Conservation (phyloP, 257 asterid genomes). For the Solanum sejunctum region DNA sequence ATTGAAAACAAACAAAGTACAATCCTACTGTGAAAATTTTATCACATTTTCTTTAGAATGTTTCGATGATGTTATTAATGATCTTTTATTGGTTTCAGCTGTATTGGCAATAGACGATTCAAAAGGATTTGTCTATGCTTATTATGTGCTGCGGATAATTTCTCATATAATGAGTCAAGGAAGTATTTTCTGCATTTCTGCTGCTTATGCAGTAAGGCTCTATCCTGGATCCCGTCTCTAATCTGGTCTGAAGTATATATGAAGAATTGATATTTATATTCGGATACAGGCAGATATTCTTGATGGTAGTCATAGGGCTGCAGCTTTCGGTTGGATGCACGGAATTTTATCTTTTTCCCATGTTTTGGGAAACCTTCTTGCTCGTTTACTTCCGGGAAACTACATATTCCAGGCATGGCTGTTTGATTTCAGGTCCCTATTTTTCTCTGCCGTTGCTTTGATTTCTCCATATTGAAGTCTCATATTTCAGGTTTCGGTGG, state of each 20-base stretch:
- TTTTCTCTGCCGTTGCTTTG: neutral
- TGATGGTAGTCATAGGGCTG: slow-evolving; percentile 47
- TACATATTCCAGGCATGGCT: slow-evolving; percentile 55
- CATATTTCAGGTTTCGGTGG: slow-evolving; percentile 64
- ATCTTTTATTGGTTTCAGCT: slow-evolving; percentile 29
- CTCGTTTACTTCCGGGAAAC: slow-evolving; percentile 70
- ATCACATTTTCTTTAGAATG: neutral
- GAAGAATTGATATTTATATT: neutral
- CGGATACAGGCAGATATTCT: slow-evolving; percentile 68
- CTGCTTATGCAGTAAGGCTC: slow-evolving; percentile 73
- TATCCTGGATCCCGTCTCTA: neutral
- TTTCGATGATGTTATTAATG: neutral
- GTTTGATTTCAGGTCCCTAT: neutral
- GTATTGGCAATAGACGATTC: slow-evolving; percentile 65
- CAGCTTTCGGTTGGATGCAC: slow-evolving; percentile 76
- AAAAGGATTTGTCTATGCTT: slow-evolving; percentile 66
- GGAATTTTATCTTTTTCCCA: slow-evolving; percentile 89
- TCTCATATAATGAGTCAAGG: slow-evolving; percentile 82
- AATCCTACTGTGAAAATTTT: neutral
- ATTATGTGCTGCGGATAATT: slow-evolving; percentile 53
- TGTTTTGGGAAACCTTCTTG: slow-evolving; percentile 67
- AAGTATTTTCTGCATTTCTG: slow-evolving; percentile 79
- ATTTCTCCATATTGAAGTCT: neutral
- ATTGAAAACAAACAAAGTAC: neutral
- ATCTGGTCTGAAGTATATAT: neutral